These are phyloP conservation scores for Plenodomus lindquistii DNA, from an alignment of 2,329 filamentous ascomycete species.

Conservation along the genomic window DNA sequence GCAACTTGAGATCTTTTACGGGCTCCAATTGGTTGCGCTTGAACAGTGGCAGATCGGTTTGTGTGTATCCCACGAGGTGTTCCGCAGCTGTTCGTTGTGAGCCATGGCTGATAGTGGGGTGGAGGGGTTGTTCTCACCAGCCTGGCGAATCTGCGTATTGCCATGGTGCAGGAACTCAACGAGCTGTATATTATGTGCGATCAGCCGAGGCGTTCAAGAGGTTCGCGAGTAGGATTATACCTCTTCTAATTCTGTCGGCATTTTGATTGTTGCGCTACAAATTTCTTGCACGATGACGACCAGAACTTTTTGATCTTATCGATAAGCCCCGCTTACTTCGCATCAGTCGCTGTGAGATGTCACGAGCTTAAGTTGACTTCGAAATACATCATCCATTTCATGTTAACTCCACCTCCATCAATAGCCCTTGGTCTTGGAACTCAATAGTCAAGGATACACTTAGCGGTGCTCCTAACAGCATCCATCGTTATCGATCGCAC, in stretches of 20 bases:
- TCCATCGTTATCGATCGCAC: too few relatives aligned
- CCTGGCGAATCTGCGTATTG: conserved; percentile 85
- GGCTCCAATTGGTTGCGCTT: conserved; percentile 78
- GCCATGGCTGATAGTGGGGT: conserved; percentile 22
- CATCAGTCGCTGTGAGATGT: conserved; percentile 4
- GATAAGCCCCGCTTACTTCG: conserved; percentile 28
- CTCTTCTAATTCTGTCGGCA: conserved; percentile 57
- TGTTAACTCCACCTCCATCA: too few relatives aligned
- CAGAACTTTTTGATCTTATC: conserved; percentile 35
- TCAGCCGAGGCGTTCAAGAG: neutral
- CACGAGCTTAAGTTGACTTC: too few relatives aligned
- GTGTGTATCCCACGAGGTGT: conserved; percentile 82
- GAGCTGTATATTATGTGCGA: conserved; percentile 59
- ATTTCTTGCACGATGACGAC: conserved; percentile 25
- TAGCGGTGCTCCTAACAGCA: too few relatives aligned
- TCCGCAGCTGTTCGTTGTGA: conserved; percentile 66
- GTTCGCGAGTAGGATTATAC: conserved; percentile 27
- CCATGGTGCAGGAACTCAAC: conserved; percentile 92
- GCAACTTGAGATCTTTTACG: conserved; percentile 82
- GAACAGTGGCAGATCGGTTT: conserved; percentile 77
- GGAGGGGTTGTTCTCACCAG: conserved; percentile 58
- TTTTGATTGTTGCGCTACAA: conserved; percentile 30
- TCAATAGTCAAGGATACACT: too few relatives aligned
- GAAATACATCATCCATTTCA: too few relatives aligned
- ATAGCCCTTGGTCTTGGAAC: too few relatives aligned